A percentile compares a stretch with the other conserved stretches of the same genome.
Evolutionary conservation across 257 asterid species (phyloP).

Genomic region (Anisodus tanguticus): DNA sequence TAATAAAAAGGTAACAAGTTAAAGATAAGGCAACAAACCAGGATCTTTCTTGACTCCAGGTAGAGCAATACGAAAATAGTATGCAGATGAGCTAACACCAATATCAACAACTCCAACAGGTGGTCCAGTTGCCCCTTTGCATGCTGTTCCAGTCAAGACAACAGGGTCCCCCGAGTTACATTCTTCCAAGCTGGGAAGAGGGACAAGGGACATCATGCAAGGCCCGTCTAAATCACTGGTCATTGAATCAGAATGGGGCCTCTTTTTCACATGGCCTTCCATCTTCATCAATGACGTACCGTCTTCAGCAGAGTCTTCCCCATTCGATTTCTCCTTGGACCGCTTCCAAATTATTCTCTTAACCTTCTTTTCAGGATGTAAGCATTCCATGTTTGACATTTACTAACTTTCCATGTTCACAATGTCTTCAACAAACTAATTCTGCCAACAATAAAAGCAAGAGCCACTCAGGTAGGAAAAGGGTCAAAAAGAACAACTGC

Average conservation of each 20-base stretch:
- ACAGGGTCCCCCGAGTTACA: conserved; percentile 48
- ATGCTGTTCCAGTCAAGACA: conserved; percentile 67
- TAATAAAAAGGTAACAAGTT: neutral
- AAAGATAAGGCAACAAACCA: conserved; percentile 47
- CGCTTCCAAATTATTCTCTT: conserved; percentile 52
- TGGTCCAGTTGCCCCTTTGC: conserved; percentile 60
- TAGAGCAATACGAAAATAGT: conserved; percentile 78
- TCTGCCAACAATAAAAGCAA: conserved; percentile 28
- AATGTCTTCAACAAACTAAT: conserved; percentile 27
- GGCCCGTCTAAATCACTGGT: conserved; percentile 35
- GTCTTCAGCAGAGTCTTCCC: conserved; percentile 28
- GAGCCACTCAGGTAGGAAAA: conserved; percentile 12
- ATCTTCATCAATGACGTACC: conserved; percentile 28
- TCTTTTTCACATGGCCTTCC: conserved; percentile 39
- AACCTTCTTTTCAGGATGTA: conserved; percentile 35
- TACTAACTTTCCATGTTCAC: conserved; percentile 26
- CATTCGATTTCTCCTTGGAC: conserved; percentile 38
- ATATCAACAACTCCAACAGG: conserved; percentile 75
- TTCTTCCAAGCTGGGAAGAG: conserved; percentile 51
- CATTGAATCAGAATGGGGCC: conserved; percentile 26
- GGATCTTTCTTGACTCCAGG: conserved; percentile 94
- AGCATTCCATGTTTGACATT: conserved; percentile 48
- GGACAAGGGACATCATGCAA: conserved; percentile 61
- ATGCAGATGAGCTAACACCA: conserved; percentile 66
- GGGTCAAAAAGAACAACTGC: neutral